phyloP scores from a whole-genome alignment of 805 yeast species.

The Candida andamanensis region DNA sequence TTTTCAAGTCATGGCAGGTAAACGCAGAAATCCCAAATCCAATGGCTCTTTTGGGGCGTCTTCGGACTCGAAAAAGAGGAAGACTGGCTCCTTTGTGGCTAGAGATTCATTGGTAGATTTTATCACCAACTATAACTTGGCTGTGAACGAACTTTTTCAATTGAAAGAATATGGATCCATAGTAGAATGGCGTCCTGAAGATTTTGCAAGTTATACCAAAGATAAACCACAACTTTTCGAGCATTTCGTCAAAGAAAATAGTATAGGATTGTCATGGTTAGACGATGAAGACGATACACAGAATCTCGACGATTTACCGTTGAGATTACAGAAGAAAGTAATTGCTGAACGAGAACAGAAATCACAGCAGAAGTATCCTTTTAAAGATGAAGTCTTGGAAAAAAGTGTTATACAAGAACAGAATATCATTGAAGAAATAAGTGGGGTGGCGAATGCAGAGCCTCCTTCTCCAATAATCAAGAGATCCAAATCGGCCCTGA shows the following conservation, averaged over 20 bases:
- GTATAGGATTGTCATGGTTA: conserved; percentile 27
- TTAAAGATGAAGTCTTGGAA: conserved; percentile 24
- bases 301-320: conserved; percentile 29
- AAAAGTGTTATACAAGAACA: conserved; percentile 19
- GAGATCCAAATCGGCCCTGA: neutral
- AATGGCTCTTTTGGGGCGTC: neutral
- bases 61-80: conserved; percentile 18
- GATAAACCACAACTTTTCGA: conserved; percentile 31
- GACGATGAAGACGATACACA: conserved; percentile 19
- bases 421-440: conserved; percentile 10
- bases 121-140: conserved; percentile 41
- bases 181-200: conserved; percentile 57
- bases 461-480: neutral
- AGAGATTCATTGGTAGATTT: conserved; percentile 35
- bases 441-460: neutral
- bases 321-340: conserved; percentile 36
- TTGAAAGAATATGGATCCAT: conserved; percentile 56
- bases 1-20: neutral
- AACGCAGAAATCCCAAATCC: neutral
- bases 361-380: conserved; percentile 31
- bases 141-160: conserved; percentile 61
- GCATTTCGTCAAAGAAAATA: conserved; percentile 22
- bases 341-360: conserved; percentile 28
- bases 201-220: conserved; percentile 16
- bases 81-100: conserved; percentile 2